Percentiles rank a stretch among this genome's conserved stretches.
phyloP scores from a whole-genome alignment of 2,329 filamentous ascomycete species.

The Camptophora hylomeconis region DNA sequence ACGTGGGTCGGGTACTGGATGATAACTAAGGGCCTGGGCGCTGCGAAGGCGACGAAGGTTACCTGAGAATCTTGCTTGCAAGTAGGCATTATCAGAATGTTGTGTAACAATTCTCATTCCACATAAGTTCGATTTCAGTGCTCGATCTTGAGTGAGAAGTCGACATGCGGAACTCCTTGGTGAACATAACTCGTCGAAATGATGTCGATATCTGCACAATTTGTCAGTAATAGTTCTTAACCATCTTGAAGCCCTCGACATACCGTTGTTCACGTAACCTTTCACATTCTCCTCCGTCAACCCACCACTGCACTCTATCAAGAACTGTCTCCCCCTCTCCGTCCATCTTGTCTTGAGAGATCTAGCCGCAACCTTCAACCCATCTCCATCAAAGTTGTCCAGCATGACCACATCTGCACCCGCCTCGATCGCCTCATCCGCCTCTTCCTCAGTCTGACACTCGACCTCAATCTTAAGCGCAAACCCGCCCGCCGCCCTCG shows the following conservation, averaged over 20 bases:
- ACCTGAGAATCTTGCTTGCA: not conserved
- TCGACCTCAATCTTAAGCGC: constrained; percentile 93
- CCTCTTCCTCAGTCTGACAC: constrained; percentile 75
- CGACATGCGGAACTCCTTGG: constrained; percentile 83
- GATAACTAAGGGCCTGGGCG: constrained; percentile 10
- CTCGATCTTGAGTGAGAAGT: constrained; percentile 93
- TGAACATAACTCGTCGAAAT: constrained; percentile 95
- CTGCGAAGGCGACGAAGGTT: constrained; percentile 1
- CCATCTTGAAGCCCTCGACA: too few species aligned
- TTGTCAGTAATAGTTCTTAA: constrained; percentile 8
- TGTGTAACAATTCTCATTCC: too few species aligned
- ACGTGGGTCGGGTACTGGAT: constrained; percentile 16
- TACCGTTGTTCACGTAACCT: constrained; percentile 62
- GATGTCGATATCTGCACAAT: constrained; percentile 70
- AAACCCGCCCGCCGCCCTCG: constrained; percentile 75
- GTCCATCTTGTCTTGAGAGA: constrained; percentile 70
- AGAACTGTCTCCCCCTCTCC: constrained; percentile 50
- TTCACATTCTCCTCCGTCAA: constrained; percentile 74
- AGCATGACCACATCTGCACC: constrained; percentile 96
- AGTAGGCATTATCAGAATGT: too few species aligned
- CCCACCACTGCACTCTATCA: constrained; percentile 88
- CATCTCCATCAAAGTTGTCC: constrained; percentile 81
- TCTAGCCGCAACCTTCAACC: constrained; percentile 59
- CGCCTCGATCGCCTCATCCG: constrained; percentile 77
- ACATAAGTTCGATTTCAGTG: constrained; percentile 34